phyloP scores from a whole-genome alignment of 2,329 filamentous ascomycete genomes.

The Dactylellina drechsleri region DNA sequence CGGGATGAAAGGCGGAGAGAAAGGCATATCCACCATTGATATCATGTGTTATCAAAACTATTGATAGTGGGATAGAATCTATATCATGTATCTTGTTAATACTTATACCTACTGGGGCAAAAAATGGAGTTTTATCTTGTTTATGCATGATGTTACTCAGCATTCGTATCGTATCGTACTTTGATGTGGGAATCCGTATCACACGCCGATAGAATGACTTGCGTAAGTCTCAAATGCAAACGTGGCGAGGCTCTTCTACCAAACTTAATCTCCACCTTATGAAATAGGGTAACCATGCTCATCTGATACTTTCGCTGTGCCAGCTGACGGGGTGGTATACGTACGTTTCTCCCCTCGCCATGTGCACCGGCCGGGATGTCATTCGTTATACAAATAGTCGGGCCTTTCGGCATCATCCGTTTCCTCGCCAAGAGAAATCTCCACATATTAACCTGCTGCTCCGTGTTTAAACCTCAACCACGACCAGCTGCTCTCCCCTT shows the following conservation, averaged over 20 bases:
- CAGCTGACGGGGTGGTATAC: slow-evolving; percentile 52
- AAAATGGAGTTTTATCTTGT: slow-evolving; percentile 22
- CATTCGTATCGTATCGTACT: background rate
- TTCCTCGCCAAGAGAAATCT: background rate
- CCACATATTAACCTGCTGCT: slow-evolving; percentile 1
- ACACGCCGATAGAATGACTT: background rate
- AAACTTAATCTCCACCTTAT: background rate
- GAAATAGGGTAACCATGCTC: background rate
- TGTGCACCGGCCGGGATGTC: background rate
- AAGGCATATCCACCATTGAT: too few relatives aligned
- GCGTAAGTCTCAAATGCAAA: slow-evolving; percentile 5
- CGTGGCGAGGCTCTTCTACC: background rate
- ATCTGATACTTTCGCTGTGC: slow-evolving; percentile 4
- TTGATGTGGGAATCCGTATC: background rate
- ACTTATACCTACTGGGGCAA: slow-evolving; percentile 4
- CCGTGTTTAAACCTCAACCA: background rate
- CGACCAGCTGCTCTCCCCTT: background rate
- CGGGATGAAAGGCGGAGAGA: background rate
- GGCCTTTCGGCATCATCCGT: slow-evolving; percentile 17
- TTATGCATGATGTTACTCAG: background rate
- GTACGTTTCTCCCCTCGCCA: slow-evolving; percentile 18
- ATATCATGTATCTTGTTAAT: background rate
- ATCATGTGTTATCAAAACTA: background rate
- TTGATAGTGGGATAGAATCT: background rate
- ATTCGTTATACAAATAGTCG: background rate